phyloP scores from a whole-genome alignment of 768 basidiomycete species.

The Pleurotus citrinopileatus region DNA sequence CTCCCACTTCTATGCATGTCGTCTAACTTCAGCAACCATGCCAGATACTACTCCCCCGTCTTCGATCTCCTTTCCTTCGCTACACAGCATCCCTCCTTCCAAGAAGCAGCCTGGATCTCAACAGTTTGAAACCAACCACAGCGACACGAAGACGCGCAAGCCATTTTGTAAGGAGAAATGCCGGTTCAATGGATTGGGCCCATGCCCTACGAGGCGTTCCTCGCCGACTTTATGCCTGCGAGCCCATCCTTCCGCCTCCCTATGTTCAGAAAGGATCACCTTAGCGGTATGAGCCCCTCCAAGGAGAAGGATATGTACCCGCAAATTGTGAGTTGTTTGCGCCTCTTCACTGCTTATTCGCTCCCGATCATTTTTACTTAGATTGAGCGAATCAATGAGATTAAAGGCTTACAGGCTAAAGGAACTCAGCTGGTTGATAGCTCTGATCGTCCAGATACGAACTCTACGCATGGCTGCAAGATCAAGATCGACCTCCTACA shows the following conservation, averaged over 20 bases:
- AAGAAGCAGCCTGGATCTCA: neutral
- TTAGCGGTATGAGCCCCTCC: neutral
- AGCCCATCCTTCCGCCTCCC: neutral
- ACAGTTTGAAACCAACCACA: too few relatives aligned
- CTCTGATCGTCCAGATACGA: constrained; percentile 7
- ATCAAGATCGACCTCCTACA: constrained; percentile 2
- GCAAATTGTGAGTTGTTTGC: neutral
- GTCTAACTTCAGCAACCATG: too few relatives aligned
- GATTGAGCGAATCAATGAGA: neutral
- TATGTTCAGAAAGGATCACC: neutral
- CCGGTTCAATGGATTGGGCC: neutral
- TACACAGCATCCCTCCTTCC: too few relatives aligned
- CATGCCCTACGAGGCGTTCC: neutral
- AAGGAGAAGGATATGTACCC: neutral
- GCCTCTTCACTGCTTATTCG: neutral
- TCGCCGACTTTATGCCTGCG: neutral
- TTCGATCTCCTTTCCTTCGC: too few relatives aligned
- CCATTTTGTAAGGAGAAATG: neutral
- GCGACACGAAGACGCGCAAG: too few relatives aligned
- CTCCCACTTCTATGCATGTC: too few relatives aligned
- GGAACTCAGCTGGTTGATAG: constrained; percentile 8
- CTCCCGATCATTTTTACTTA: neutral
- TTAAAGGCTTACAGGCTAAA: neutral
- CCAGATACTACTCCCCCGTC: too few relatives aligned
- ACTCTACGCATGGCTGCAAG: neutral